These are phyloP conservation scores for Quercus aquifolioides DNA, from an alignment of 306 rosid species.

Conservation along the genomic window DNA sequence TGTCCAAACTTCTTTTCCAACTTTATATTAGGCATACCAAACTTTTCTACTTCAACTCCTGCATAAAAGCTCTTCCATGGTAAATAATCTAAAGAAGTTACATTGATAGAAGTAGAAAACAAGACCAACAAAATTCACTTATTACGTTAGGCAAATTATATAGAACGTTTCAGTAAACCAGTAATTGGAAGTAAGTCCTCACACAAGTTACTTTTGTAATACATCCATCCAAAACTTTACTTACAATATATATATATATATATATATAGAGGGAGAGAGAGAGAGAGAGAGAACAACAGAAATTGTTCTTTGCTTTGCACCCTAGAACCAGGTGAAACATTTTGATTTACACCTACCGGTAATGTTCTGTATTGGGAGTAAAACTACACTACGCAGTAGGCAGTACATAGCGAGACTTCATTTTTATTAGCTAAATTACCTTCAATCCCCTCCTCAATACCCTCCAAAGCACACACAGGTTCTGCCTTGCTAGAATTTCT, in stretches of 20 bases:
- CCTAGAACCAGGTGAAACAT: not conserved
- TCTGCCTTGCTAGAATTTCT: slow-evolving; percentile 22
- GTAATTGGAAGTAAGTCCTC: not conserved
- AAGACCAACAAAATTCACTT: not conserved
- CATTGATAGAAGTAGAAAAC: too few relatives aligned
- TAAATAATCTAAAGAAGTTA: not conserved
- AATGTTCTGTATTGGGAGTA: not conserved
- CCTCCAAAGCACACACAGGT: slow-evolving; percentile 21
- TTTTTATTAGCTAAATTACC: slow-evolving; percentile 26
- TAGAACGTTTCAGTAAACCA: not conserved
- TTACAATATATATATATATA: not conserved
- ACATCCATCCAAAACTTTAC: not conserved
- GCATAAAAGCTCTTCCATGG: slow-evolving; percentile 8
- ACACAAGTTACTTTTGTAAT: not conserved
- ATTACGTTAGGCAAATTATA: not conserved
- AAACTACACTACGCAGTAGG: not conserved
- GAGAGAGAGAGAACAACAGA: not conserved
- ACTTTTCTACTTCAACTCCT: slow-evolving; percentile 34
- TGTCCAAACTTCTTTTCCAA: slow-evolving; percentile 64
- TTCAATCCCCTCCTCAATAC: slow-evolving; percentile 25
- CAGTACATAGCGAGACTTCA: not conserved
- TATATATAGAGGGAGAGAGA: too few relatives aligned
- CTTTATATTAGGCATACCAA: slow-evolving; percentile 25
- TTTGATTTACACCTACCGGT: not conserved
- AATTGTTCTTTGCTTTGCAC: not conserved